These are phyloP conservation scores for Wallacemonas sp. DNA, from an alignment of 208 protist genomes.

Conservation along the genomic window DNA sequence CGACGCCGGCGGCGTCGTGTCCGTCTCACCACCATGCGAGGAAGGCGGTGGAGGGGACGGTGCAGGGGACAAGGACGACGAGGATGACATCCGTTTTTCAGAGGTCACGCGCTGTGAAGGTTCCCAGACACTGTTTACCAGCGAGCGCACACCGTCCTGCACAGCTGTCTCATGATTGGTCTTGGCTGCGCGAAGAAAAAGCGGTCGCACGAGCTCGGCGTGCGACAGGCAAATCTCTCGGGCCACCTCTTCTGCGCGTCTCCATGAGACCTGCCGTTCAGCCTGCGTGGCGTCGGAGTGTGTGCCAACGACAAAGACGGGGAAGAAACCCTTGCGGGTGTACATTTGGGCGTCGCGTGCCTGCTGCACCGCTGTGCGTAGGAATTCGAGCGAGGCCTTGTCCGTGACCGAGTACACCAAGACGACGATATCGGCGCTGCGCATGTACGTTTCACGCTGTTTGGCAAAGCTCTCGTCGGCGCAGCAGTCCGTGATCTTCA, in stretches of 20 bases:
- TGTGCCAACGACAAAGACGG: slow-evolving; percentile 61
- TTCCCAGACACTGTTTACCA: not conserved
- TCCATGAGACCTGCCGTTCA: not conserved
- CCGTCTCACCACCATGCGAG: not conserved
- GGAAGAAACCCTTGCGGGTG: slow-evolving; percentile 20
- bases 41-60: not conserved
- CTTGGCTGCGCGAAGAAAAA: not conserved
- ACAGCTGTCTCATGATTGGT: not conserved
- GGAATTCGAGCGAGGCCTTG: slow-evolving; percentile 29
- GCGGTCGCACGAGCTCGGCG: not conserved
- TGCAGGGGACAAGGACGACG: not conserved
- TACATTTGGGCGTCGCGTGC: slow-evolving; percentile 17
- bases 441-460: slow-evolving; percentile 55
- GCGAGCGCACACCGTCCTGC: not conserved
- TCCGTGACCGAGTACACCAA: slow-evolving; percentile 65
- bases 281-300: slow-evolving; percentile 16
- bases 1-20: too few species aligned
- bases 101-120: not conserved
- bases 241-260: not conserved
- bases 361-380: slow-evolving; percentile 31
- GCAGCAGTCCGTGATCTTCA: slow-evolving; percentile 60
- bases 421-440: slow-evolving; percentile 44
- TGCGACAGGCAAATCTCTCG: not conserved
- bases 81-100: not conserved
- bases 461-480: slow-evolving; percentile 34